Evolutionary conservation across 2,329 filamentous ascomycete genomes (phyloP).

Genomic region (Apiospora sp.): DNA sequence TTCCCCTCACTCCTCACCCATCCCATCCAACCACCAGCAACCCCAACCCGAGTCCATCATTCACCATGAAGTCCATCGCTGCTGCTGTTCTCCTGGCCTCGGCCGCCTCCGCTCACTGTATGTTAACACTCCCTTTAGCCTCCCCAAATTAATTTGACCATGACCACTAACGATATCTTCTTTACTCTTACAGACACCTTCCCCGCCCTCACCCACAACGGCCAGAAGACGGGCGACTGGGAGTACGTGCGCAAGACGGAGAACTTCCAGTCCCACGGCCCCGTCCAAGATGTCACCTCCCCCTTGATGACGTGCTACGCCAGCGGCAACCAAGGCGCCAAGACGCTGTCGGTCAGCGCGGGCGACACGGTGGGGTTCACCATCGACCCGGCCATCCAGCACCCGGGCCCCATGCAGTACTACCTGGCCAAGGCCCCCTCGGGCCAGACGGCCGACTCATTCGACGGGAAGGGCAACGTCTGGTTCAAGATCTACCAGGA

Average conservation of each 20-base stretch:
- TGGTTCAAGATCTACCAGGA: constrained; percentile 57
- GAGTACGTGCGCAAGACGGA: constrained; percentile 41
- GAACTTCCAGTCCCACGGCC: constrained; percentile 44
- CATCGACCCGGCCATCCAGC: constrained; percentile 48
- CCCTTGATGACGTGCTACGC: constrained; percentile 44
- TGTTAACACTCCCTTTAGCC: not conserved
- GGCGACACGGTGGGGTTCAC: constrained; percentile 48
- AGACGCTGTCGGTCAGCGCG: constrained; percentile 52
- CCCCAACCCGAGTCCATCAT: not conserved
- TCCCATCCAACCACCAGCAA: not conserved
- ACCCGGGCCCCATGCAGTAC: constrained; percentile 50
- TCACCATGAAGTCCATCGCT: constrained; percentile 24
- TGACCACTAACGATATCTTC: too few relatives aligned
- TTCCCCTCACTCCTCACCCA: constrained; percentile 7
- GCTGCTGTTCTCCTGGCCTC: constrained; percentile 21
- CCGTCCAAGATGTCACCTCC: constrained; percentile 43
- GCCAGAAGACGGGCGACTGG: constrained; percentile 22
- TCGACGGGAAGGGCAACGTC: constrained; percentile 47
- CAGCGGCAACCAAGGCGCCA: constrained; percentile 43
- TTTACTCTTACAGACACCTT: constrained; percentile 25
- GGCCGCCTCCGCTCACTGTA: constrained; percentile 24
- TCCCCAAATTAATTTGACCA: not conserved
- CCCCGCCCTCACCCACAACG: constrained; percentile 18
- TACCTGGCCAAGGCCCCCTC: constrained; percentile 50
- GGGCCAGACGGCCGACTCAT: constrained; percentile 46